Evolutionary conservation across 148 eudicot species (phyloP), one percentile per base, ranked within the genome.

Genomic region (Silene uniflora): DNA sequence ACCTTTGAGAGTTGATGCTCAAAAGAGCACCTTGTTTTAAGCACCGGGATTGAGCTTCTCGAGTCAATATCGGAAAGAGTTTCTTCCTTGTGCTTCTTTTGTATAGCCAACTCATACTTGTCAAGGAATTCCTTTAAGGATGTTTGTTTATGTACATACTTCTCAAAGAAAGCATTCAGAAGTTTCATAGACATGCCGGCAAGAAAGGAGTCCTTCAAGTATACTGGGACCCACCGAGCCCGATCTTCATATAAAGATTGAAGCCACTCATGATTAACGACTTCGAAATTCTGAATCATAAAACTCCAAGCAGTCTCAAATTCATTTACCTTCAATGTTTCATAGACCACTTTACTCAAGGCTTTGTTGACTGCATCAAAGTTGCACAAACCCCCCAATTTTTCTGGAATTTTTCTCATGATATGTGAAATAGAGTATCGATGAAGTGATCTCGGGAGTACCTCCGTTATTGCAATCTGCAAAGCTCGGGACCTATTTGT

Each of bases 61-160:
- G 91, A 84, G 77, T 90, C 95, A 55, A 84, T 69, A 69, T 92
- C 97, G 39, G 88, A 85, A 55, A 78, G 76, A 10, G 83, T 76
- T 84, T 92, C 97, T 83, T 92, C 95, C 75, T 85, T 84, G 83
- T 87, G 88, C 74, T 83, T 89, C 73, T 86, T 89, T n/a, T 86
- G 89, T 66, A 88, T 72, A 35, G 89, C 90, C 47, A 86, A 62
- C 80, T 92, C 93, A 76, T 90, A 92, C 77, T 89, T 90, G 73
- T 92, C 93, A 1, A 92, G 88, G 71, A 90, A 92, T 83, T 87
- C 92, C 80, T 85, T 87, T 66, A 92, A 42, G 66, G 92, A 88
- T 11, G 92, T 90, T 77, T 92, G 91, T 85, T 90, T 90, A 71
- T 88, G 95, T 69, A 92, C 77, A 78, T 87, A 90, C 63, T 84